These are phyloP conservation scores for Colletotrichum endophyticum DNA, from an alignment of 2,329 filamentous ascomycete genomes.

Conservation along the genomic window DNA sequence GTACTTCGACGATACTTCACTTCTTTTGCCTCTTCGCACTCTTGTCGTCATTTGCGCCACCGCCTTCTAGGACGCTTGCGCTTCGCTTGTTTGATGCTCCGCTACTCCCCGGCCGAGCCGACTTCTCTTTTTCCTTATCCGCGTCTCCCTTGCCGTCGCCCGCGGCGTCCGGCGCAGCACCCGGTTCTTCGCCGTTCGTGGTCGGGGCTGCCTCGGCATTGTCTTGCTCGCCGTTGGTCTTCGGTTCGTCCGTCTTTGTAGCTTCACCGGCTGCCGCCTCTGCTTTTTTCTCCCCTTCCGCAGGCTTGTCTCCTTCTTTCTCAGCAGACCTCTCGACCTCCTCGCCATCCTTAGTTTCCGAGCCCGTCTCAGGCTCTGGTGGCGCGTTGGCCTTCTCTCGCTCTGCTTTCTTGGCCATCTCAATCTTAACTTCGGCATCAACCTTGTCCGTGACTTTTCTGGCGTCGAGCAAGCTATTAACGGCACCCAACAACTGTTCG, in stretches of 20 bases:
- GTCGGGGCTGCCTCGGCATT: not conserved
- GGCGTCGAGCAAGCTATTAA: constrained; percentile 73
- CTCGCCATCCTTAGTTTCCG: constrained; percentile 2
- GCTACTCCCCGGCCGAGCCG: constrained; percentile 41
- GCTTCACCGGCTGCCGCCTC: constrained; percentile 3
- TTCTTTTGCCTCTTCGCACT: constrained; percentile 64
- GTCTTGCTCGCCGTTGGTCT: constrained; percentile 14
- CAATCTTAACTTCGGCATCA: constrained; percentile 70
- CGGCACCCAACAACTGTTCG: constrained; percentile 71
- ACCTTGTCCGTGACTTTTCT: constrained; percentile 79
- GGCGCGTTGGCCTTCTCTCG: constrained; percentile 42
- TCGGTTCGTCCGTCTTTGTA: constrained; percentile 2
- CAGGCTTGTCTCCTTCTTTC: not conserved
- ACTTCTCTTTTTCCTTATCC: constrained; percentile 35
- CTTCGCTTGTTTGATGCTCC: constrained; percentile 72
- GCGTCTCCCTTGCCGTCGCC: constrained; percentile 23
- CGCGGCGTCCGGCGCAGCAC: constrained; percentile 1
- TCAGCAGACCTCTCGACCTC: not conserved
- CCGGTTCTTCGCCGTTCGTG: not conserved
- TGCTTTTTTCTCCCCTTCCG: not conserved
- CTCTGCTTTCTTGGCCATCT: constrained; percentile 61
- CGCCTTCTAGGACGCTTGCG: constrained; percentile 76
- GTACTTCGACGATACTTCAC: constrained; percentile 34
- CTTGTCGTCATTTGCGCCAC: constrained; percentile 62
- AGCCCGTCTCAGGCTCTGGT: not conserved